These are phyloP conservation scores for Ceratonia siliqua DNA, from an alignment of 306 rosid genomes.

Conservation along the genomic window DNA sequence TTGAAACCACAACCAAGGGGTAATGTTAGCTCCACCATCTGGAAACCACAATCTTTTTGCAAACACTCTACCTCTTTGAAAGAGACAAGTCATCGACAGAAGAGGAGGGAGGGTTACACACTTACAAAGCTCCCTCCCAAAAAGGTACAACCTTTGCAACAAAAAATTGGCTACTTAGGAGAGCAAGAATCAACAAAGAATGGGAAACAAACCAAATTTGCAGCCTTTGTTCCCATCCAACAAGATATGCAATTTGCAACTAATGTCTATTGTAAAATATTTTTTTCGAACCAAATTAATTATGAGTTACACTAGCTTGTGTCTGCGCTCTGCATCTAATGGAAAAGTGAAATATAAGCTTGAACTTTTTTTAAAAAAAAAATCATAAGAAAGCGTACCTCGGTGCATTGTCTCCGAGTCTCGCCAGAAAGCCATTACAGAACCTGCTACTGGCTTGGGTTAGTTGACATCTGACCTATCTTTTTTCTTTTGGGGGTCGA, in stretches of 20 bases:
- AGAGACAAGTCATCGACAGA: not conserved
- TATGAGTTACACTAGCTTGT: not conserved
- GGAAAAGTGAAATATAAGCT: not conserved
- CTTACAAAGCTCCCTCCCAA: not conserved
- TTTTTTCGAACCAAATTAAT: too few species aligned
- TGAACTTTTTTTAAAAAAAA: not conserved
- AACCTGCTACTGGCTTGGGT: not conserved
- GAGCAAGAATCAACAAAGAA: not conserved
- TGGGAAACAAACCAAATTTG: not conserved
- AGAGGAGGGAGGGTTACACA: not conserved
- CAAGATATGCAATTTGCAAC: not conserved
- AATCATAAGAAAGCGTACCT: not conserved
- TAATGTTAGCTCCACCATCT: not conserved
- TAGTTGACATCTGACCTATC: not conserved
- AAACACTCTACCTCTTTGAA: not conserved
- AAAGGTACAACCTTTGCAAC: not conserved
- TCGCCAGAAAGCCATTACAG: not conserved
- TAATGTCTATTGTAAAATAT: too few species aligned
- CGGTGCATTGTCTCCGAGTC: not conserved
- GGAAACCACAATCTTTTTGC: not conserved
- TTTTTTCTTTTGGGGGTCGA: not conserved
- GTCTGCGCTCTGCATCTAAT: not conserved
- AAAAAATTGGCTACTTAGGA: not conserved
- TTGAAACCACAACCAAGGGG: not conserved
- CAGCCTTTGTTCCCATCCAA: not conserved